These are phyloP conservation scores for Rosa persica DNA, from an alignment of 306 rosid genomes.

Conservation along the genomic window DNA sequence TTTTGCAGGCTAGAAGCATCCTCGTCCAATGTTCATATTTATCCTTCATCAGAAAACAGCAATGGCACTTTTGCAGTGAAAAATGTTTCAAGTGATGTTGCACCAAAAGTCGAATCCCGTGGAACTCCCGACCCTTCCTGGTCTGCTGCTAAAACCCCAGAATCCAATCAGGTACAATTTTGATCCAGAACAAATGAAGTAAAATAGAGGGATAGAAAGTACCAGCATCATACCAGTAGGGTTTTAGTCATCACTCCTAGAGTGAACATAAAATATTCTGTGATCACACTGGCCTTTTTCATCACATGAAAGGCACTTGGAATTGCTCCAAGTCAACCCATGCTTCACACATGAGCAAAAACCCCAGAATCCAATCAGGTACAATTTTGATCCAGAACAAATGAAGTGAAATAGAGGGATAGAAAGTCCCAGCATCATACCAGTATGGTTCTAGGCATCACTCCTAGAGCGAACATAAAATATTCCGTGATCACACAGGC, in stretches of 20 bases:
- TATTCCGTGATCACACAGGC: not conserved
- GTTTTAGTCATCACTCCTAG: not conserved
- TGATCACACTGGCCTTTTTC: not conserved
- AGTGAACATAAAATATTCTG: not conserved
- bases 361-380: conserved; percentile 55
- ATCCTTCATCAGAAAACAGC: conserved; percentile 37
- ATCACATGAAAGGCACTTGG: not conserved
- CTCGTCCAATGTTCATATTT: conserved; percentile 56
- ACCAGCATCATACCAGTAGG: not conserved
- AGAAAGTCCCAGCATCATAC: not conserved
- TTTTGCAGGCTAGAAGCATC: conserved; percentile 87
- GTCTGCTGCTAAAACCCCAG: conserved; percentile 48
- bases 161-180: conserved; percentile 50
- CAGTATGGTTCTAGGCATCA: not conserved
- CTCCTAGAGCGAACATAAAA: not conserved
- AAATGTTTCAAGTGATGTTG: conserved; percentile 39
- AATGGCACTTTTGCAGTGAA: conserved; percentile 34
- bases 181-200: not conserved
- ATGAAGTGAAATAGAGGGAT: not conserved
- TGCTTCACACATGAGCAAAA: conserved; percentile 5
- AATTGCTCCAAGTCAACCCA: not conserved
- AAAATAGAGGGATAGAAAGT: not conserved
- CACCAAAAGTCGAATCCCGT: conserved; percentile 28
- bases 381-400: conserved; percentile 4
- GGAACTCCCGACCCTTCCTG: conserved; percentile 34